A percentile compares a stretch with the other conserved stretches of the same genome.
Evolutionary conservation across 305 asterid species (phyloP).

Genomic region (Solanum hybrid): DNA sequence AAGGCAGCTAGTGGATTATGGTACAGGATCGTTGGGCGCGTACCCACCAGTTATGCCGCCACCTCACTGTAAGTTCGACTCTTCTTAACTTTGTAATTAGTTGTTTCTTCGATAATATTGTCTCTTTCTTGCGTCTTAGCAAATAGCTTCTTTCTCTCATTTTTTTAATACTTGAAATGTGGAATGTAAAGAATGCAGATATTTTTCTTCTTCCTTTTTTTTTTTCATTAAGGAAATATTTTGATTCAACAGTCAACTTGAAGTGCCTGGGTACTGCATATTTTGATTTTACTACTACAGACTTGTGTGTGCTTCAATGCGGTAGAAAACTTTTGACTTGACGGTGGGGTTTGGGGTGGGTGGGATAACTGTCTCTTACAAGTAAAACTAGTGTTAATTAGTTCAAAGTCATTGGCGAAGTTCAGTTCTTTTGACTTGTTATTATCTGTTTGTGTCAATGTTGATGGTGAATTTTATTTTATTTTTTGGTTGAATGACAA

Average conservation of each 20-base stretch:
- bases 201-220: background rate
- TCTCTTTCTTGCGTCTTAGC: background rate
- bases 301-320: background rate
- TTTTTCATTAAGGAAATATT: background rate
- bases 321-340: background rate
- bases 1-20: conserved; percentile 89
- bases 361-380: background rate
- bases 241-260: background rate
- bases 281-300: background rate
- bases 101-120: background rate
- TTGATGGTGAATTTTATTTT: background rate
- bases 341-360: background rate
- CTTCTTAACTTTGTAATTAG: background rate
- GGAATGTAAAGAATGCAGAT: background rate
- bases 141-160: background rate
- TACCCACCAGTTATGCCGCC: conserved; percentile 55
- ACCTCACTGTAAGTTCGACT: conserved; percentile 53
- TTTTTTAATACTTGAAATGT: background rate
- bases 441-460: background rate
- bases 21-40: conserved; percentile 64
- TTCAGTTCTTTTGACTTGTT: background rate
- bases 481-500: background rate
- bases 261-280: background rate
- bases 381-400: background rate
- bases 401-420: background rate